Percentiles rank a stretch among this genome's conserved stretches.
Conservation (phyloP, 2,329 filamentous ascomycete species). For the Nigrograna mackinnonii region DNA sequence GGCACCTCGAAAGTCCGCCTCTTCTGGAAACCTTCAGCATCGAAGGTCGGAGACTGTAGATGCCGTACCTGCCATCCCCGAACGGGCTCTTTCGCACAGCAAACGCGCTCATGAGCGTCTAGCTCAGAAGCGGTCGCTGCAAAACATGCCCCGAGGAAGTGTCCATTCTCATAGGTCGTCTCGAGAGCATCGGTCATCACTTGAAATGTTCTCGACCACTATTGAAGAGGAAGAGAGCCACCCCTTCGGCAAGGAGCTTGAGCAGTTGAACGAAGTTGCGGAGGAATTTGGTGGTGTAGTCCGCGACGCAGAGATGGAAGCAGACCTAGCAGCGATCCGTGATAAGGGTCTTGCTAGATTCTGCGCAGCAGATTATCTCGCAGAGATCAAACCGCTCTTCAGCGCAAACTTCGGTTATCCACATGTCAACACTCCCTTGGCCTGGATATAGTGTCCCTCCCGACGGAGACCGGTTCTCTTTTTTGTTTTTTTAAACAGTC, state of each 20-base stretch:
- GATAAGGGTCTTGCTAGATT: conserved; percentile 73
- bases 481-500: neutral
- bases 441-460: conserved; percentile 36
- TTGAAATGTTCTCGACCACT: conserved; percentile 46
- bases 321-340: conserved; percentile 73
- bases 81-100: conserved; percentile 82
- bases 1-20: conserved; percentile 48
- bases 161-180: conserved; percentile 56
- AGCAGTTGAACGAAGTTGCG: conserved; percentile 88
- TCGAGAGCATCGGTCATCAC: conserved; percentile 56
- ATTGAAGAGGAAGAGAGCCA: conserved; percentile 54
- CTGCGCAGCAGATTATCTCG: conserved; percentile 79
- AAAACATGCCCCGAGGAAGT: conserved; percentile 44
- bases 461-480: conserved; percentile 4
- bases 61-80: conserved; percentile 71
- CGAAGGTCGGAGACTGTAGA: conserved; percentile 31
- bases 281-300: conserved; percentile 75
- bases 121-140: conserved; percentile 67
- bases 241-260: conserved; percentile 88
- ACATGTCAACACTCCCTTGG: conserved; percentile 29
- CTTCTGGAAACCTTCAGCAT: conserved; percentile 32
- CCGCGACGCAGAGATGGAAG: conserved; percentile 67
- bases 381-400: conserved; percentile 72
- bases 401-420: conserved; percentile 21
- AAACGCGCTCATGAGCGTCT: conserved; percentile 82